Evolutionary conservation across 495 filamentous ascomycete genomes (phyloP), one percentile per base, ranked within the genome.

Genomic region (Hypomontagnella submonticulosa): DNA sequence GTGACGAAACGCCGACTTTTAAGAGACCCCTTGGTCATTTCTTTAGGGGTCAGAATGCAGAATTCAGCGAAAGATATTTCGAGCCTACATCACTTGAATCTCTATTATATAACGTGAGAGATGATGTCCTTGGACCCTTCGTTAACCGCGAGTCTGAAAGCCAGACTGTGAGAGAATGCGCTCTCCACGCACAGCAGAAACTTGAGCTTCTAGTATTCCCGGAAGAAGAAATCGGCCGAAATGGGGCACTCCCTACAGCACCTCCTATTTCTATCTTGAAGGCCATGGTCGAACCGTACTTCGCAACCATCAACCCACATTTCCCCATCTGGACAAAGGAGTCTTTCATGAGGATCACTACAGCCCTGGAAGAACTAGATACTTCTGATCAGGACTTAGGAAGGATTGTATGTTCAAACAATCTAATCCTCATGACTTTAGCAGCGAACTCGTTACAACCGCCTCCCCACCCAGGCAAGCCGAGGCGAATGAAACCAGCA

Each of bases 231-330:
- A 36, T 36, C 2, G 10, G 23, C 7, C 47, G 33, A 48, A 50
- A 41, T 23, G 62, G 50, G 3, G 23, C 33, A n/a, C 49, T 59
- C 16, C 62, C 62, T 23, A 55, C 62, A 11, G 55, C 49, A 4
- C 62, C 62, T 6, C 62, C 62, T 30, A 47, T 60, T 46, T 49
- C 62, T 1, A 60, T 66, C 19, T 38, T 66, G 32, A 56, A 58
- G 23, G 62, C 55, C 4, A 66, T 66, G 62, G 27, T 66, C 8
- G 62, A 66, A 18, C 62, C 62, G 2, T 66, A 66, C 19, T 66
- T 66, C 43, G 23, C 55, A 34, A 30, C 18, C 15, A 48, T 66
- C 6, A 66, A 60, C n/a, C 42, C 55, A 1, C 50, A 66, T 15
- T 60, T 66, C 33, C 62, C 62, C 19, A 60, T 66, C 10, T 66